These are phyloP conservation scores for Pythium dissotocum DNA, from an alignment of 352 stramenopile genomes.

Conservation along the genomic window DNA sequence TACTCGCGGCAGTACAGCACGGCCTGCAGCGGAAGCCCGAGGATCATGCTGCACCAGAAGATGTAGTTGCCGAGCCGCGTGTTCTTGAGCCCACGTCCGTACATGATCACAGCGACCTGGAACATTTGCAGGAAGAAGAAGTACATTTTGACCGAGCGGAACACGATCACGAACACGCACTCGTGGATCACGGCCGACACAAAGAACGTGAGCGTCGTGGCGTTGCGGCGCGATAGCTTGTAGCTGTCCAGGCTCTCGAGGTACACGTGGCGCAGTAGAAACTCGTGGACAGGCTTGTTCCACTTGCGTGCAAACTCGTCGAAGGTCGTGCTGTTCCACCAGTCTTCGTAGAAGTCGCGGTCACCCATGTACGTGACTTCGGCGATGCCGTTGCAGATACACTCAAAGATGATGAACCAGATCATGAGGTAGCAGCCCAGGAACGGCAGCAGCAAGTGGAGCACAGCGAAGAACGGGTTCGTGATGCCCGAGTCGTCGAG, in stretches of 20 bases:
- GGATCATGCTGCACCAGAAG: constrained; percentile 81
- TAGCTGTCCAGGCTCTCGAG: constrained; percentile 74
- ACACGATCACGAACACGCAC: constrained; percentile 94
- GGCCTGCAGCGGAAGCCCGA: constrained; percentile 66
- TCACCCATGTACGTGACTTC: constrained; percentile 92
- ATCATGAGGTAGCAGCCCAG: constrained; percentile 95
- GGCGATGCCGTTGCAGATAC: constrained; percentile 94
- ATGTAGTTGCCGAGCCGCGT: constrained; percentile 77
- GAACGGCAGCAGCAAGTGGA: constrained; percentile 91
- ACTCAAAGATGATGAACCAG: constrained; percentile 98
- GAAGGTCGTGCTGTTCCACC: constrained; percentile 96
- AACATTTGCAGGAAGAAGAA: constrained; percentile 95
- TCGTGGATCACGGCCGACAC: constrained; percentile 96
- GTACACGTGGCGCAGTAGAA: constrained; percentile 87
- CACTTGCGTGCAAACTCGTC: constrained; percentile 92
- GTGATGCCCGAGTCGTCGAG: constrained; percentile 70
- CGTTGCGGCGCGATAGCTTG: constrained; percentile 72
- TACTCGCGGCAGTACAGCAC: constrained; percentile 85
- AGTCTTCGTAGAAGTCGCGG: constrained; percentile 95
- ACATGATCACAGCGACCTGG: constrained; percentile 92
- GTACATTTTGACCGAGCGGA: constrained; percentile 92
- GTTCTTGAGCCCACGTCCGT: constrained; percentile 68
- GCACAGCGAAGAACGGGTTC: constrained; percentile 57
- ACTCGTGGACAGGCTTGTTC: constrained; percentile 98
- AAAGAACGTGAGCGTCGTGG: constrained; percentile 91